Percentiles rank a stretch among this genome's conserved stretches.
phyloP scores from a whole-genome alignment of 805 yeast genomes.

The Suhomyces prunicola region DNA sequence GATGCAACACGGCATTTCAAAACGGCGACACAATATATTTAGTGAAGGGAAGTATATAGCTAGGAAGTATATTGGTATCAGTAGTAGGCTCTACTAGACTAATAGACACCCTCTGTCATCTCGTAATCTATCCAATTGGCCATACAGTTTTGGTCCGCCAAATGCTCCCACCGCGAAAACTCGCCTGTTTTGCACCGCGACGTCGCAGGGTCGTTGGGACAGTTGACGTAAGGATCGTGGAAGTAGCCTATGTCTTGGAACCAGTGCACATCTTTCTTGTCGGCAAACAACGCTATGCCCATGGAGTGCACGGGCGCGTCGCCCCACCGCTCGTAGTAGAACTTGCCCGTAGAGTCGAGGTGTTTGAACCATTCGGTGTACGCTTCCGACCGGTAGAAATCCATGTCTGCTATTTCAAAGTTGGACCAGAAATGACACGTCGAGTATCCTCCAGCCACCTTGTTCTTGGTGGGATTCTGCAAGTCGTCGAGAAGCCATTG shows the following conservation, averaged over 20 bases:
- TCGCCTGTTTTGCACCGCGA: constrained; percentile 52
- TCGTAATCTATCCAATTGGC: constrained; percentile 60
- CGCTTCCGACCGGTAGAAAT: constrained; percentile 68
- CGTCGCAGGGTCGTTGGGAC: constrained; percentile 54
- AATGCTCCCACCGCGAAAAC: constrained; percentile 49
- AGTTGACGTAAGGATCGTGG: constrained; percentile 72
- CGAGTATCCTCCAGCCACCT: constrained; percentile 48
- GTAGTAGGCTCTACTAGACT: neutral
- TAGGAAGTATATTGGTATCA: too few relatives aligned
- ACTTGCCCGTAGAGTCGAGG: constrained; percentile 71
- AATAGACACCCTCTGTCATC: constrained; percentile 14
- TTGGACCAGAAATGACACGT: constrained; percentile 90
- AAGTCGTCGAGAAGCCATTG: constrained; percentile 50
- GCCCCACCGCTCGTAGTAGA: constrained; percentile 91
- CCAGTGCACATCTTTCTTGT: constrained; percentile 72
- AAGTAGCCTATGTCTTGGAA: constrained; percentile 79
- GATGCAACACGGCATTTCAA: constrained; percentile 39
- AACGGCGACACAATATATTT: constrained; percentile 53
- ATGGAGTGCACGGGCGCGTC: constrained; percentile 88
- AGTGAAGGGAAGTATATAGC: constrained; percentile 37
- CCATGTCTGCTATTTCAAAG: constrained; percentile 83
- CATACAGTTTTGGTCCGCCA: constrained; percentile 71
- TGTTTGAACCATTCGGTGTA: constrained; percentile 61
- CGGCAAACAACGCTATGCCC: constrained; percentile 70
- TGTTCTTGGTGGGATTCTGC: constrained; percentile 47